A percentile compares a stretch with the other conserved stretches of the same genome.
phyloP scores from a whole-genome alignment of 768 basidiomycete genomes.

The Paxillus involutus region DNA sequence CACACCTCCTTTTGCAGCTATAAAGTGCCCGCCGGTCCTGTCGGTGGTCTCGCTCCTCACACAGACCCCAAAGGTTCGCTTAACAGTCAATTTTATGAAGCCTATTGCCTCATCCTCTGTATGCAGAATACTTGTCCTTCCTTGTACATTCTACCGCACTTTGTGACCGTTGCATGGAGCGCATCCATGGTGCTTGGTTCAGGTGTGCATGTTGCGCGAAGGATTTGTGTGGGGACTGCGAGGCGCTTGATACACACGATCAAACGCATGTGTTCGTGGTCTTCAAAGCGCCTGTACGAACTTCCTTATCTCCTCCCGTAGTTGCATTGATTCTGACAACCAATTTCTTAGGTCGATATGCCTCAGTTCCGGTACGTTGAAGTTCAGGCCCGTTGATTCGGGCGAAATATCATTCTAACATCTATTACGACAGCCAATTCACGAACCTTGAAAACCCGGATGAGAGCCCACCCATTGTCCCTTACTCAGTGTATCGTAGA shows the following conservation, averaged over 20 bases:
- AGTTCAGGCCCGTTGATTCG: not conserved
- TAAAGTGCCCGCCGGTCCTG: slow-evolving; percentile 58
- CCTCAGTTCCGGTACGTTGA: slow-evolving; percentile 58
- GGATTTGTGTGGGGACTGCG: slow-evolving; percentile 87
- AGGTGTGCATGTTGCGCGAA: slow-evolving; percentile 85
- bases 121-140: slow-evolving; percentile 57
- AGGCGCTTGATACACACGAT: slow-evolving; percentile 79
- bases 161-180: slow-evolving; percentile 84
- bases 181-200: slow-evolving; percentile 87
- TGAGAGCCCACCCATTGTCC: slow-evolving; percentile 56
- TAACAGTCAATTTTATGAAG: not conserved
- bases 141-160: slow-evolving; percentile 67
- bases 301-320: not conserved
- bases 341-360: slow-evolving; percentile 64
- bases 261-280: slow-evolving; percentile 82
- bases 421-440: slow-evolving; percentile 40
- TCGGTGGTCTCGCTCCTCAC: slow-evolving; percentile 35
- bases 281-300: slow-evolving; percentile 76
- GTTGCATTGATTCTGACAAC: slow-evolving; percentile 4
- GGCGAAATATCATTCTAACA: slow-evolving; percentile 5
- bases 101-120: not conserved
- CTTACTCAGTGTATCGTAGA: slow-evolving; percentile 57
- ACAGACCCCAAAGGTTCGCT: slow-evolving; percentile 56
- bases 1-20: slow-evolving; percentile 49
- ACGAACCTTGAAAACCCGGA: slow-evolving; percentile 57